These are phyloP conservation scores for Aspergillus fumigatiaffinis DNA, from an alignment of 2,329 filamentous ascomycete genomes.

Conservation along the genomic window DNA sequence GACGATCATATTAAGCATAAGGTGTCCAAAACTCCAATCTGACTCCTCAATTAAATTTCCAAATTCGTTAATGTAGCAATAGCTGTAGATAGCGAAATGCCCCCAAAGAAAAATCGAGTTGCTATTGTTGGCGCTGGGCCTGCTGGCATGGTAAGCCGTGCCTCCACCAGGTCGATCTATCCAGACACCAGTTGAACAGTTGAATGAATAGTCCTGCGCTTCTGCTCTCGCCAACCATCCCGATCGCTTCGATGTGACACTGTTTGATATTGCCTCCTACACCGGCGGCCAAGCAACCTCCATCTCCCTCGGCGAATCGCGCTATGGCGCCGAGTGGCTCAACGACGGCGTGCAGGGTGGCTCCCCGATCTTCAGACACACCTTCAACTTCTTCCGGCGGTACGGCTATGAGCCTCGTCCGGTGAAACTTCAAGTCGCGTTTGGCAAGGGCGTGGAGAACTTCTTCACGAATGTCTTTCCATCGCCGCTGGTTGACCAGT, in stretches of 20 bases:
- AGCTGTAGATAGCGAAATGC: background rate
- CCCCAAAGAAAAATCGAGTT: conserved; percentile 44
- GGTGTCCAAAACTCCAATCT: background rate
- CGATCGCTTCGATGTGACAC: conserved; percentile 61
- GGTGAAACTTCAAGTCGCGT: conserved; percentile 57
- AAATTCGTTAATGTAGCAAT: background rate
- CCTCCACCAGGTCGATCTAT: background rate
- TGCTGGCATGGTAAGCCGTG: conserved; percentile 53
- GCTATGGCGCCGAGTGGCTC: conserved; percentile 56
- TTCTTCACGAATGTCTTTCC: conserved; percentile 63
- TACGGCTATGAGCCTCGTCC: conserved; percentile 56
- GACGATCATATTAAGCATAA: background rate
- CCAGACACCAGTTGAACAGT: background rate
- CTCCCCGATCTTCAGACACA: conserved; percentile 59
- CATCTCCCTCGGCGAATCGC: conserved; percentile 52
- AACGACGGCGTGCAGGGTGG: conserved; percentile 62
- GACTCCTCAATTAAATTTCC: background rate
- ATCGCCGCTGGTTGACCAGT: conserved; percentile 52
- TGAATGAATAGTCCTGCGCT: conserved; percentile 53
- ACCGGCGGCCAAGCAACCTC: conserved; percentile 61
- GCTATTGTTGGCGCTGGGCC: conserved; percentile 61
- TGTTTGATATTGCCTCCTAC: conserved; percentile 57
- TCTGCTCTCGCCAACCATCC: conserved; percentile 63
- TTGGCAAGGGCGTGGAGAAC: conserved; percentile 53
- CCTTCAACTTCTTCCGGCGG: conserved; percentile 57